Evolutionary conservation across 306 rosid genomes (phyloP), one percentile per base, ranked within the genome.

Genomic region (Quercus agrifolia): DNA sequence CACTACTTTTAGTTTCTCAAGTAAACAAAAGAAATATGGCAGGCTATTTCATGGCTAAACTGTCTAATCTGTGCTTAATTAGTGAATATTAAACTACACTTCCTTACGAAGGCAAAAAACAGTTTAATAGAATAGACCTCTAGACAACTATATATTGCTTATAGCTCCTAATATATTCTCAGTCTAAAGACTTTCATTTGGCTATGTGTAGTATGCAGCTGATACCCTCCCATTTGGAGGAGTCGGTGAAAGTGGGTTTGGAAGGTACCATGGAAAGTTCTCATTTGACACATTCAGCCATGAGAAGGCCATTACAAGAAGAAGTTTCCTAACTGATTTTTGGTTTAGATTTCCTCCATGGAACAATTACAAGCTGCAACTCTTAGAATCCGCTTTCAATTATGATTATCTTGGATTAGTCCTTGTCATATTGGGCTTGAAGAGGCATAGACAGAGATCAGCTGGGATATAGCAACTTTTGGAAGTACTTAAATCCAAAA

Each of bases 281-380:
- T 93, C 97, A 1, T 93, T 93, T 83, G 97, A 93, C 59, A 6
- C 77, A 0, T 93, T 93, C 76, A 91, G 96, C 74, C 92, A 93
- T 52, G 83, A 82, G 44, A 89, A 91, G 77, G 93, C 85, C 20
- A 78, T 91, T 5, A 33, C 54, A 1, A 88, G 86, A 57, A 84
- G 96, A 88, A 88, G 88, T 77, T 91, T 73, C 57, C 79, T 85
- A 28, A 28, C 82, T 59, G 98, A 93, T 44, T 87, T 93, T 56
- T 93, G 94, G 98, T 93, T 77, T 57, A 88, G 96, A 83, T 88
- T 73, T 80, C 96, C 96, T 73, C 98, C 96, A 77, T 93, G 98
- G 96, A 87, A 74, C 78, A 62, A 77, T 49, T 5, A 83, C 51
- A 91, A 93, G 89, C 75, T 85, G 35, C 92, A 84, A 41, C 90